Conservation (phyloP, 257 asterid species). For the Mitragyna speciosa region DNA sequence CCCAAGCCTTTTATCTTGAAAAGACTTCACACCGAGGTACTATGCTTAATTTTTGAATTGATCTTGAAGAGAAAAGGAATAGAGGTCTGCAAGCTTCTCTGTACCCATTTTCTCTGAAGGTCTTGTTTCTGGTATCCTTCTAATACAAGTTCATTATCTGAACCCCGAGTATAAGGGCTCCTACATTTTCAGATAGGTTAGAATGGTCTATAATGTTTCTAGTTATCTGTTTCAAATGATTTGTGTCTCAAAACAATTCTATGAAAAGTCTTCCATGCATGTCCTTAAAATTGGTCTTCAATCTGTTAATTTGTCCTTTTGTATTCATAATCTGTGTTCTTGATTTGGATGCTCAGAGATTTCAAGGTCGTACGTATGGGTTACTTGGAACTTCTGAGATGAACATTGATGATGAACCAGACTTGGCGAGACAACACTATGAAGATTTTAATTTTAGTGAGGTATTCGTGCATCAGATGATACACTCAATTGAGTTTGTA, state of each 20-base stretch:
- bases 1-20: slow-evolving; percentile 91
- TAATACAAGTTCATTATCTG: background rate
- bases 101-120: background rate
- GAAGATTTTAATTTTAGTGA: slow-evolving; percentile 87
- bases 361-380: slow-evolving; percentile 84
- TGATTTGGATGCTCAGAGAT: slow-evolving; percentile 51
- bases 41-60: slow-evolving; percentile 1
- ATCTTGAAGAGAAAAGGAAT: background rate
- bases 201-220: background rate
- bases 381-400: slow-evolving; percentile 73
- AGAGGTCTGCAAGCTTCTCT: slow-evolving; percentile 2
- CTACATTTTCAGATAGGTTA: background rate
- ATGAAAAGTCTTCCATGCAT: background rate
- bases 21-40: slow-evolving; percentile 80
- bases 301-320: background rate
- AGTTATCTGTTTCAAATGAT: background rate
- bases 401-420: slow-evolving; percentile 67
- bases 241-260: background rate
- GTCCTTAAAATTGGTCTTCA: slow-evolving; percentile 4
- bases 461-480: slow-evolving; percentile 95
- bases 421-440: slow-evolving; percentile 56
- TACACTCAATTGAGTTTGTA: slow-evolving; percentile 89
- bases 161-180: background rate
- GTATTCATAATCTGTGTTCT: slow-evolving; percentile 14
- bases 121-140: slow-evolving; percentile 1